Evolutionary conservation across 75 land plant species (phyloP).

Genomic region (Ceratopteris richardii): DNA sequence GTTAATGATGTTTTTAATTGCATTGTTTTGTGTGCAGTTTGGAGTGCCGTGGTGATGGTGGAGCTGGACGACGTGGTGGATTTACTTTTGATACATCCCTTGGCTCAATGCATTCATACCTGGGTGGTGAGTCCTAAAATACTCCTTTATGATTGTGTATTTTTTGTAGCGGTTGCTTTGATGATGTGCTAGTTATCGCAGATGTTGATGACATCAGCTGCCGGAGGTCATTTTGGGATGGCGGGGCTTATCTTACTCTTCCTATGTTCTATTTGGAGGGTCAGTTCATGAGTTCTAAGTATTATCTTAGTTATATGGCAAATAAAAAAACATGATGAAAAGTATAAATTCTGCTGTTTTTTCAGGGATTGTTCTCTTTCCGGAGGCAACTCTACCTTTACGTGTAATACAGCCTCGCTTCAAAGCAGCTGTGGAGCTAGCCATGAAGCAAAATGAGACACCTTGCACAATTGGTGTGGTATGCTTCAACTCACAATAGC

Average conservation of each 20-base stretch:
- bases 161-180: not conserved
- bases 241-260: constrained; percentile 51
- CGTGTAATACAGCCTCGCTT: constrained; percentile 68
- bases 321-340: not conserved
- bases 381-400: constrained; percentile 89
- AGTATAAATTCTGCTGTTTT: not conserved
- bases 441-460: constrained; percentile 59
- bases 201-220: constrained; percentile 74
- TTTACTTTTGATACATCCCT: constrained; percentile 64
- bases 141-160: not conserved
- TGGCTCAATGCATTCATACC: constrained; percentile 74
- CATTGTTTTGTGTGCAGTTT: constrained; percentile 3
- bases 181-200: constrained; percentile 18
- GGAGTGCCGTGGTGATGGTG: constrained; percentile 32
- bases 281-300: constrained; percentile 6
- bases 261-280: constrained; percentile 93
- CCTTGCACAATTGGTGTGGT: constrained; percentile 86
- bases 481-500: constrained; percentile 12
- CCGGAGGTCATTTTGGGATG: constrained; percentile 60
- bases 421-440: constrained; percentile 67
- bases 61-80: constrained; percentile 29
- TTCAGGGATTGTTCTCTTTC: constrained; percentile 87
- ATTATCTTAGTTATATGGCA: not conserved
- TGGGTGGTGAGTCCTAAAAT: constrained; percentile 56
- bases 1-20: no score